A percentile compares a stretch with the other conserved stretches of the same genome.
These are phyloP conservation scores for Verticillium klebahnii DNA, from an alignment of 2,329 filamentous ascomycete species.

Conservation along the genomic window DNA sequence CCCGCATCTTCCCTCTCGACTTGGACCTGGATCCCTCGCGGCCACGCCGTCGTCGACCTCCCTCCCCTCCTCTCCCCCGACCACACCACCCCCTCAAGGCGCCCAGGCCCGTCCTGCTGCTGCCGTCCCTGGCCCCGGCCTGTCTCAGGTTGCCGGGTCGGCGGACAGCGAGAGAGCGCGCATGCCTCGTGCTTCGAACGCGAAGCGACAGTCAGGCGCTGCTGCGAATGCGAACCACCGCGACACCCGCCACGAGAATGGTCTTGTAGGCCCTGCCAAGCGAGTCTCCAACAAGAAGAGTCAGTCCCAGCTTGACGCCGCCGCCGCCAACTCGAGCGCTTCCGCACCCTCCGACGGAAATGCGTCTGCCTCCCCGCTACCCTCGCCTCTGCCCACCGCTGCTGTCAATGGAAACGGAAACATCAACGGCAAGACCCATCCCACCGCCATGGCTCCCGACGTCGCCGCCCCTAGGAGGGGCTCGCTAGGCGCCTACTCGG, in stretches of 20 bases:
- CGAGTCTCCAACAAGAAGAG: constrained; percentile 38
- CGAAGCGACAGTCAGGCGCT: constrained; percentile 59
- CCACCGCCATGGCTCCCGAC: constrained; percentile 35
- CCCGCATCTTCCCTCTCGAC: not conserved
- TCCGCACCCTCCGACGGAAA: constrained; percentile 19
- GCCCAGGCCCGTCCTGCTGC: constrained; percentile 1
- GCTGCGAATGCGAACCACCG: constrained; percentile 55
- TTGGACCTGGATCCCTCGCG: constrained; percentile 6
- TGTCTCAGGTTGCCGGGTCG: constrained; percentile 27
- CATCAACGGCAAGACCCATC: constrained; percentile 8
- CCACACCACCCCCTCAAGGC: not conserved
- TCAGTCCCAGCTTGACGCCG: constrained; percentile 35
- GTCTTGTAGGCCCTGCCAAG: constrained; percentile 60
- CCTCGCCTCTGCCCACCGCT: constrained; percentile 20
- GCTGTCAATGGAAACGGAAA: not conserved
- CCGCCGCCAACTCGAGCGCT: constrained; percentile 11
- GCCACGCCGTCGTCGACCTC: not conserved
- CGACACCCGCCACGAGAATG: constrained; percentile 81
- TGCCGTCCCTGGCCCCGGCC: constrained; percentile 31
- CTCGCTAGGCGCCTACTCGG: constrained; percentile 50
- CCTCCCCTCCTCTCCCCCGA: constrained; percentile 5
- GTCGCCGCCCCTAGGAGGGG: constrained; percentile 38
- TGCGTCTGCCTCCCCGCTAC: constrained; percentile 17
- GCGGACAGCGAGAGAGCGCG: constrained; percentile 33
- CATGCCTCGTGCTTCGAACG: constrained; percentile 58